Conservation (phyloP, 2,329 filamentous ascomycete genomes). For the Blastomyces percursus region DNA sequence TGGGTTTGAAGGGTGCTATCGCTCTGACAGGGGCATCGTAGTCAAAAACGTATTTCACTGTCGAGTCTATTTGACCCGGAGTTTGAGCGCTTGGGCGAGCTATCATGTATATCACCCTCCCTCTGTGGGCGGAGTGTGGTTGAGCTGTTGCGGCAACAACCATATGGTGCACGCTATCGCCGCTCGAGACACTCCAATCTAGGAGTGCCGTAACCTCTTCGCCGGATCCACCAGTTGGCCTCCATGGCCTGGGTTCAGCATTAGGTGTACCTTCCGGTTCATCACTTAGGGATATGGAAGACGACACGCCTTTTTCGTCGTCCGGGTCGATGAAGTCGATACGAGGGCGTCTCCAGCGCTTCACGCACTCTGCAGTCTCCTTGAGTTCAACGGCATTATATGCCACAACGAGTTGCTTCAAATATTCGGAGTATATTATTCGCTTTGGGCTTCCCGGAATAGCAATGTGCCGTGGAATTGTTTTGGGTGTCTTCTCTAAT, state of each 20-base stretch:
- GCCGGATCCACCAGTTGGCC: slow-evolving; percentile 26
- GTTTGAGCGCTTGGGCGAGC: slow-evolving; percentile 20
- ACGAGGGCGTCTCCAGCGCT: slow-evolving; percentile 24
- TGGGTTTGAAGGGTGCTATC: slow-evolving; percentile 41
- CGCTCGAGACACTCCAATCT: slow-evolving; percentile 31
- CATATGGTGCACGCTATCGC: slow-evolving; percentile 30
- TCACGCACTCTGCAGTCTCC: slow-evolving; percentile 20
- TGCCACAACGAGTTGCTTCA: slow-evolving; percentile 41
- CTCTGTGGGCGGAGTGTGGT: slow-evolving; percentile 18
- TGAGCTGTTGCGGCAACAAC: slow-evolving; percentile 32
- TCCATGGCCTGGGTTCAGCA: slow-evolving; percentile 14
- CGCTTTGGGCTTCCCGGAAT: slow-evolving; percentile 34
- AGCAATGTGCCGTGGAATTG: slow-evolving; percentile 31
- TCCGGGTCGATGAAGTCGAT: slow-evolving; percentile 33
- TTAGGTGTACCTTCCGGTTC: slow-evolving; percentile 2
- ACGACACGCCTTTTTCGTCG: slow-evolving; percentile 6
- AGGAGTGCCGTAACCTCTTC: slow-evolving; percentile 33
- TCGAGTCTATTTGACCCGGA: slow-evolving; percentile 23
- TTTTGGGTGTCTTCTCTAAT: slow-evolving; percentile 33
- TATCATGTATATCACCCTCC: slow-evolving; percentile 31
- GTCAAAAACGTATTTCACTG: slow-evolving; percentile 27
- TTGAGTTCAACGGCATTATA: slow-evolving; percentile 26
- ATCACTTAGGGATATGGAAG: slow-evolving; percentile 5
- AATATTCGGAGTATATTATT: slow-evolving; percentile 35
- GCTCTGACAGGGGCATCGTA: slow-evolving; percentile 40